A percentile compares a stretch with the other conserved stretches of the same genome.
phyloP scores from a whole-genome alignment of 1,284 basidiomycete genomes.

The Trametes hirsuta region DNA sequence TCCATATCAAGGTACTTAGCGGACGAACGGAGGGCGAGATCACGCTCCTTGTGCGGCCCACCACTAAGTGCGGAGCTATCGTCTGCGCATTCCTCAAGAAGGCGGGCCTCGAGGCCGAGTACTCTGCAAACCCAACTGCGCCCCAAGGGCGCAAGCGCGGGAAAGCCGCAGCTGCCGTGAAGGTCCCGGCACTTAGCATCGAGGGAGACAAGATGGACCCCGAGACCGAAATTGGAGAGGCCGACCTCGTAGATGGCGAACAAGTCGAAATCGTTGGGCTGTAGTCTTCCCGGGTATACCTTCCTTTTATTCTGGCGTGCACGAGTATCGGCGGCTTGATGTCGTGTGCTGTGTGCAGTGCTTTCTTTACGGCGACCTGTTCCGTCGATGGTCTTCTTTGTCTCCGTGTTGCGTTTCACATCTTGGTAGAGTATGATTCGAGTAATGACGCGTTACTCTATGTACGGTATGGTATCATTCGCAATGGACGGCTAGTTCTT shows the following conservation, averaged over 20 bases:
- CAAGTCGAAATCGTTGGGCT: slow-evolving; percentile 71
- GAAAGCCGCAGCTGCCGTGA: slow-evolving; percentile 28
- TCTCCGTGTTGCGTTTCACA: neutral
- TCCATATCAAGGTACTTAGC: slow-evolving; percentile 69
- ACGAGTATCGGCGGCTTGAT: too few species aligned
- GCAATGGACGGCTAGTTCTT: neutral
- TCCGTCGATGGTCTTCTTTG: neutral
- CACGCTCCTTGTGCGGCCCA: slow-evolving; percentile 66
- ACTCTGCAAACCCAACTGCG: slow-evolving; percentile 35
- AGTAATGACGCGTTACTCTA: slow-evolving; percentile 1
- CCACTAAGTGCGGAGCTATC: slow-evolving; percentile 74
- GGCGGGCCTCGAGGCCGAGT: slow-evolving; percentile 58
- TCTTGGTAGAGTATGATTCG: neutral
- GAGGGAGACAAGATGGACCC: slow-evolving; percentile 71
- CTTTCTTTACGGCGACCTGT: neutral
- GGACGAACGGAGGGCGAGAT: slow-evolving; percentile 55
- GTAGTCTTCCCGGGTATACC: too few species aligned
- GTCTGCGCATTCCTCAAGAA: slow-evolving; percentile 72
- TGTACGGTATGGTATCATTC: neutral
- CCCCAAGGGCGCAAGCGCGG: slow-evolving; percentile 22
- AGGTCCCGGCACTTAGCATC: slow-evolving; percentile 56
- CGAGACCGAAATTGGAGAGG: slow-evolving; percentile 58
- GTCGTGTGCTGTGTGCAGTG: neutral
- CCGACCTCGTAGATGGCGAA: slow-evolving; percentile 78
- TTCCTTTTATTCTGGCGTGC: too few species aligned